These are phyloP conservation scores for Apodospora peruviana DNA, from an alignment of 495 filamentous ascomycete species.

Conservation along the genomic window DNA sequence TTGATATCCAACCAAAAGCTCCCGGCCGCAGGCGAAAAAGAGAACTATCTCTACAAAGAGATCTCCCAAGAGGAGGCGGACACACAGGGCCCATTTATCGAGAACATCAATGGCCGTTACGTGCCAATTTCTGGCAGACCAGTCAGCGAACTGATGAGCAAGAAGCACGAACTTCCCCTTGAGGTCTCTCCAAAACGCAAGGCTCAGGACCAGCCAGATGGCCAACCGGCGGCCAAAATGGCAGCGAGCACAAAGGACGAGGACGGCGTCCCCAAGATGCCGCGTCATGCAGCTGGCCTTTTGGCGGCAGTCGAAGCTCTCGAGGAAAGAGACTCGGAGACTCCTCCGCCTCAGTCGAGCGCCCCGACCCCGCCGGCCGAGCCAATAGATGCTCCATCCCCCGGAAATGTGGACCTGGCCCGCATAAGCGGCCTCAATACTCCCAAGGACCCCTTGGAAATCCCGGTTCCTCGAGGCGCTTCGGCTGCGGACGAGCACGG, in stretches of 20 bases:
- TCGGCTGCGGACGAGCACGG: conserved; percentile 35
- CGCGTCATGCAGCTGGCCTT: conserved; percentile 35
- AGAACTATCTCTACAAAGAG: conserved; percentile 24
- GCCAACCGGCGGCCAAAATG: conserved; percentile 33
- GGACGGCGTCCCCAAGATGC: conserved; percentile 17
- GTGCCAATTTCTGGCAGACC: conserved; percentile 28
- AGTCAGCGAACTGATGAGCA: conserved; percentile 20
- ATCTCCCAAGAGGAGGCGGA: conserved; percentile 27
- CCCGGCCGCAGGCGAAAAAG: conserved; percentile 19
- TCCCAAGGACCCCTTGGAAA: conserved; percentile 16
- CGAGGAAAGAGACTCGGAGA: conserved; percentile 22
- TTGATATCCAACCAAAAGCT: conserved; percentile 20
- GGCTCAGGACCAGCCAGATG: conserved; percentile 35
- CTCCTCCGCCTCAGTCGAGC: conserved; percentile 30
- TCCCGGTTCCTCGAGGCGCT: conserved; percentile 34
- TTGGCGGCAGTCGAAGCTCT: conserved; percentile 36
- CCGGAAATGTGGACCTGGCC: conserved; percentile 9
- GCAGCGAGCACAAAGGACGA: conserved; percentile 20
- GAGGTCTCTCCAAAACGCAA: conserved; percentile 27
- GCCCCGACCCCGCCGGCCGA: conserved; percentile 30
- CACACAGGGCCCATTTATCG: conserved; percentile 20
- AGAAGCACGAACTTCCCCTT: conserved; percentile 15
- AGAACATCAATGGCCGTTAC: conserved; percentile 24
- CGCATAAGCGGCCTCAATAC: conserved; percentile 12
- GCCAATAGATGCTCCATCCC: conserved; percentile 13